Base-by-base conservation (phyloP, 208 protist species). In the Novymonas esmeraldas region DNA sequence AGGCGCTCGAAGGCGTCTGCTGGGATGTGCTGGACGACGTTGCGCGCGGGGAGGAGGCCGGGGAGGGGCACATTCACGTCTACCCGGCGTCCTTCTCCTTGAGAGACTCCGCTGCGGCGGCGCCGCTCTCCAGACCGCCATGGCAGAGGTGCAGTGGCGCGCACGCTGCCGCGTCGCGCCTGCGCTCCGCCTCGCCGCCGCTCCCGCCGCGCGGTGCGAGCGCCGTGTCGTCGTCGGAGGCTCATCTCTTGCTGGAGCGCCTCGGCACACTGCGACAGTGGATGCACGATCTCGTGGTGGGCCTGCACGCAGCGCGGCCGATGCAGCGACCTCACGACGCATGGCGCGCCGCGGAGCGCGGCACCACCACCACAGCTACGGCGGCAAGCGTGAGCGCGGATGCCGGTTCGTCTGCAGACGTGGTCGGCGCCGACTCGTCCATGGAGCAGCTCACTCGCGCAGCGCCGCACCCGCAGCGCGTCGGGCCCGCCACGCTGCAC, bases 1-100 rank as follows among this genome's bases (percentile, higher is more conserved):
- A 51, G 0, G 51, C 42, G n/a, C 29, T 67, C 11, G 68, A 73
- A 26, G 56, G 58, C 0, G 59, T 67, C n/a, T 73, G 68, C 45
- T 73, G 59, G 59, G 39, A 73, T 24, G 3, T 67, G 41, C 6
- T 73, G 52, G 31, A 34, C 7, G 59, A 60, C 50, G 14, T 48
- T 16, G 39, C 1, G 56, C 14, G 24, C 22, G 9, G n/a, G 14
- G 49, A 16, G 16, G 28, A 29, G 29, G 4, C 24, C 16, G 29
- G 28, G 5, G 49, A 6, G 13, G 36, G 36, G 7, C 36, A 11
- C 36, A 41, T 41, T 11, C 11, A 5, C 11, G 36, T 14, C 5
- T 5, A 41, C n/a, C n/a, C n/a, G n/a, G n/a, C n/a, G n/a, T n/a
- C n/a, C n/a, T n/a, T n/a, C n/a, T n/a, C n/a, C n/a, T n/a, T n/a